Percentiles rank a stretch among this genome's conserved stretches.
phyloP scores from a whole-genome alignment of 2,329 filamentous ascomycete genomes.

The Apiospora arundinis region DNA sequence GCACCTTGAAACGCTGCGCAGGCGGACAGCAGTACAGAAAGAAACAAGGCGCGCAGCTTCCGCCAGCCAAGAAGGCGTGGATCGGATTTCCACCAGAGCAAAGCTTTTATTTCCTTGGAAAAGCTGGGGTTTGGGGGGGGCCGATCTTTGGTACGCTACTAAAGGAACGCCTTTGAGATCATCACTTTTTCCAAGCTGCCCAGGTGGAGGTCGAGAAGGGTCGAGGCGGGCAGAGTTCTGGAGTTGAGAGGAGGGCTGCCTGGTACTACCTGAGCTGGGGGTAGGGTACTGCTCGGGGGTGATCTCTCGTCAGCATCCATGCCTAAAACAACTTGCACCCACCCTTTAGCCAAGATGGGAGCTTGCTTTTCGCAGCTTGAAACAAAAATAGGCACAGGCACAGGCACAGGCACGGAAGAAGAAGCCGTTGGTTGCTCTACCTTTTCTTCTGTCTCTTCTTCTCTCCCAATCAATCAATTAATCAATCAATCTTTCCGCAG shows the following conservation, averaged over 20 bases:
- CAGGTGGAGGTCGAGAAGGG: too few species aligned
- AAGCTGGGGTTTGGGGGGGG: constrained; percentile 7
- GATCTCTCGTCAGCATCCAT: constrained; percentile 11
- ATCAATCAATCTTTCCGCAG: neutral
- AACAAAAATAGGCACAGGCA: neutral
- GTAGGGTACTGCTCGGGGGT: too few species aligned
- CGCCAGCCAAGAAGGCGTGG: neutral
- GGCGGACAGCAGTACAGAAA: neutral
- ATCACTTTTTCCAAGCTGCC: neutral
- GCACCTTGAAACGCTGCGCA: neutral
- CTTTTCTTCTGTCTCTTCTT: neutral
- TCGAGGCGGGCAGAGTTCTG: too few species aligned
- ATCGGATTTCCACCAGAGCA: neutral
- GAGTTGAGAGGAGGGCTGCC: too few species aligned
- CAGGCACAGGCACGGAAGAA: neutral
- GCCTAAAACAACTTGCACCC: constrained; percentile 6
- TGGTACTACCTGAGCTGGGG: too few species aligned
- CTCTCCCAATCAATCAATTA: neutral
- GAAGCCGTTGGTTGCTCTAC: neutral
- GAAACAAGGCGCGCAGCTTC: too few species aligned
- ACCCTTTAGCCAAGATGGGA: constrained; percentile 3
- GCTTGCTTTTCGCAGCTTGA: neutral
- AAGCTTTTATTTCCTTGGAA: constrained; percentile 4
- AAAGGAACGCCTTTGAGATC: neutral
- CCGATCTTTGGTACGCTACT: neutral